Conservation (phyloP, 768 basidiomycete genomes). For the Leucocoprinus leucothites region DNA sequence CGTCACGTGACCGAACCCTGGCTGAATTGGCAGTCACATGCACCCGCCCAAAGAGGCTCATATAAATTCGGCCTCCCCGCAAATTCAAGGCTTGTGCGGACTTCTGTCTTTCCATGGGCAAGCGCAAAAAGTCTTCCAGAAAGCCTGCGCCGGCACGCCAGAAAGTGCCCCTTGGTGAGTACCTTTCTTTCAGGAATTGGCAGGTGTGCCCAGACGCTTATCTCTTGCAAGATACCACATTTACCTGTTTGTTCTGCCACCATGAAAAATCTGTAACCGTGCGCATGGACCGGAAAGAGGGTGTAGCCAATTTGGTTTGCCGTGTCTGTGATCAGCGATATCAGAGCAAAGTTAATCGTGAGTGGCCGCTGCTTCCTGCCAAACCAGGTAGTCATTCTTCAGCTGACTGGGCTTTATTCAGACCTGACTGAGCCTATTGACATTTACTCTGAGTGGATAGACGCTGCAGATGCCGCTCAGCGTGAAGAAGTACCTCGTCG, state of each 20-base stretch:
- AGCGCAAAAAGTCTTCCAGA: constrained; percentile 86
- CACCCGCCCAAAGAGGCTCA: background rate
- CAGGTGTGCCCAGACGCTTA: background rate
- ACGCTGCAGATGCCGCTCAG: constrained; percentile 82
- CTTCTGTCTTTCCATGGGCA: constrained; percentile 57
- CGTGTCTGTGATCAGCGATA: constrained; percentile 85
- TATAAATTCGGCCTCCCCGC: background rate
- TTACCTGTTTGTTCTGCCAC: constrained; percentile 87
- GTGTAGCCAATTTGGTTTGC: constrained; percentile 76
- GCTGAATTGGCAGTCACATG: background rate
- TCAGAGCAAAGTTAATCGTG: constrained; percentile 86
- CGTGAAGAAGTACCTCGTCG: constrained; percentile 58
- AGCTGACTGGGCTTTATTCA: constrained; percentile 25
- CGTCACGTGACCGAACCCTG: constrained; percentile 28
- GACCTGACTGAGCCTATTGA: constrained; percentile 87
- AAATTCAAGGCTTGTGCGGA: background rate
- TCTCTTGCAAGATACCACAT: constrained; percentile 60
- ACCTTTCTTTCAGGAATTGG: background rate
- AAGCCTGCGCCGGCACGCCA: constrained; percentile 68
- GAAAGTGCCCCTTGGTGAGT: constrained; percentile 71
- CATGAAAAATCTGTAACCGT: constrained; percentile 89
- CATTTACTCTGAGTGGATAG: constrained; percentile 91
- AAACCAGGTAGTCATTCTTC: constrained; percentile 7
- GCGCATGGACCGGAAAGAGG: constrained; percentile 82
- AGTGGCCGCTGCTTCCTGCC: constrained; percentile 12